Base-by-base conservation (phyloP, 2,329 filamentous ascomycete species). In the Hypomyces perniciosus region DNA sequence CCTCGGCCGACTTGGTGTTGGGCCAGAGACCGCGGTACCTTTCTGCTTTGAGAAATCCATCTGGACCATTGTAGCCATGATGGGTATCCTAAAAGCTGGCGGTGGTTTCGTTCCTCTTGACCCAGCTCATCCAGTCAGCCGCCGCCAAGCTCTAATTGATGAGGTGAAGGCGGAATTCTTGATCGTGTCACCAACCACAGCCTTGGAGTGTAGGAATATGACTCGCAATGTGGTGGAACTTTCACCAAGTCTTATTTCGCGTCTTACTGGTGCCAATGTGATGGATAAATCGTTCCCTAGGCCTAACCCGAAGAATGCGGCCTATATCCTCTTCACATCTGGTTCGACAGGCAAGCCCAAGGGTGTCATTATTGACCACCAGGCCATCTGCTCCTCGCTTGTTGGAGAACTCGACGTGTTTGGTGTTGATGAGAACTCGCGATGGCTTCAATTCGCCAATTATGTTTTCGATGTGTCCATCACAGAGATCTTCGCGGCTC, bases 381-480 rank as follows among this genome's bases (percentile, higher is more conserved):
- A 9, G 1, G 31, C 9, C 12, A 7, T 37, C 2, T 20, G 8
- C 7, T 20, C 12, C n/a, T 5, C 27, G 5, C 26, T 12, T 28
- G 13, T 8, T 13, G 13, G 20, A 12, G n/a, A 31, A 28, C 12
- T 10, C 35, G 29, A 28, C 13, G 44, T 42, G 8, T 10, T 34
- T 40, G 20, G 35, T 27, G 5, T 34, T n/a, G 8, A 42, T 20
- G 6, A n/a, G 5, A 12, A 12, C 26, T n/a, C 44, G 2, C 27
- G 45, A 20, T 10, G 35, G 10, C 31, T 54, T 6, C 47, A 54
- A 29, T 56, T 56, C 27, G n/a, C 54, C 8, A 39, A 50, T 3
- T 55, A 53, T 12, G 39, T 33, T 5, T 55, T 56, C 31, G 52
- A 56, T 39, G 50, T 50, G 4, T 39, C 33, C 26, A 53, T 53